Base-by-base conservation (phyloP, 1,284 basidiomycete species). In the Pseudozyma tsukubaensis region DNA sequence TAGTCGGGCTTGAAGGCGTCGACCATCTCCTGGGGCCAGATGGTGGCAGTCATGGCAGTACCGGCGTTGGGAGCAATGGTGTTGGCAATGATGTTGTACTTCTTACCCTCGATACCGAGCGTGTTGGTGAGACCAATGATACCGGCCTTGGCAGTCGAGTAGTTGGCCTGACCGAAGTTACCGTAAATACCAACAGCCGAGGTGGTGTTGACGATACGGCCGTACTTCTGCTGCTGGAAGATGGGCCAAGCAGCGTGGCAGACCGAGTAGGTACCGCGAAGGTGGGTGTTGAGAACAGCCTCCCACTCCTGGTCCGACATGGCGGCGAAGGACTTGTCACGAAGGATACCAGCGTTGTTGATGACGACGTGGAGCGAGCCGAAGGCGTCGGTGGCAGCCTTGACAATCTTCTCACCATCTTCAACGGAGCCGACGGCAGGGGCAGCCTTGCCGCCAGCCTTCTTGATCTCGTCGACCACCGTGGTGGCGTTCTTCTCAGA, bases 271-370 rank as follows among this genome's bases (percentile, higher is more conserved):
- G 88, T 89, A 40, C 88, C 88, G 55, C 86, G 83, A 54, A 98
- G 88, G 86, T 98, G 95, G 34, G 98, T 90, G 60, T 90, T 89
- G 74, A 97, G 87, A 49, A 98, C 94, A 60, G 91, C 87, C 85
- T 99, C 94, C 97, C 97, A 99, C 81, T 98, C 94, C 78, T 92
- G 89, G 79, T 94, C 92, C 4, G 91, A 89, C 91, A 99, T 92
- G 36, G 92, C 89, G 70, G 89, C 87, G 86, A 99, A 97, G 4
- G 93, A 93, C 85, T 94, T 96, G 83, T 87, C 86, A 55, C 96
- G 89, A 51, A 97, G 87, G 78, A 99, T 92, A 78, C 96, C 96
- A 42, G 96, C 97, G 83, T 99, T 99, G 71, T 94, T 94, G 64
- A 97, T 88, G 50, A 98, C 55, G 13, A 93, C 88, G 83, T 99